Evolutionary conservation across 1,139 yeast genomes (phyloP), one percentile per base, ranked within the genome.

Genomic region (Zygosaccharomyces pseudobailii): DNA sequence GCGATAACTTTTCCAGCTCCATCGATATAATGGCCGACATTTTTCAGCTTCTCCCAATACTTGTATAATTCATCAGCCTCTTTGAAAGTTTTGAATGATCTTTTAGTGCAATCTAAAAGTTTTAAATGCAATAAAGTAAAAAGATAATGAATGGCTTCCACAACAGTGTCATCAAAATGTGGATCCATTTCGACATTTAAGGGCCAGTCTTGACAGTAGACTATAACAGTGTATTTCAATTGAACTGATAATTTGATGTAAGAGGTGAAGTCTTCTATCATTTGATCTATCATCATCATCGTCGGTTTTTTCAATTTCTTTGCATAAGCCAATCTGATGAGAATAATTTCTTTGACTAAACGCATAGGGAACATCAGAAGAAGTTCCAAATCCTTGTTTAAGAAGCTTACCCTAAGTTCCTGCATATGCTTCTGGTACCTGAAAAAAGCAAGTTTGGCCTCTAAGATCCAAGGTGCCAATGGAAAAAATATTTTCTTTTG

Each of bases 201-300:
- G 6, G 82, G 76, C 96, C 97, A 89, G 5, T 86, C 87, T 44
- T 76, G 78, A 51, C 80, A 84, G 1, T 95, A 88, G 25, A 78
- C 75, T 45, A 86, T 76, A 51, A 85, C 80, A 36, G 82, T 84
- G 53, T 79, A 80, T 62, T 88, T 84, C 39, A 89, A 80, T 53
- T 82, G 87, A 22, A 87, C 74, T 0, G 96, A 94, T 40, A 89
- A 73, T 38, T 80, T 76, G 45, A 90, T 78, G 62, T 88, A 88
- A 1, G 84, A 76, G 54, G 84, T 83, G 62, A 90, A 84, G 65
- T 89, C 96, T 41, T 82, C 92, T 55, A 92, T 79, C 79, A 88
- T 86, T 68, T 90, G 97, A 66, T 92, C 97, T 55, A 92, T 87
- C 84, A 90, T 87, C 90, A 89, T 86, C 79, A 89, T 80, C 0